A percentile compares a stretch with the other conserved stretches of the same genome.
These are phyloP conservation scores for Beauveria pseudobassiana DNA, from an alignment of 2,329 filamentous ascomycete genomes.

Conservation along the genomic window DNA sequence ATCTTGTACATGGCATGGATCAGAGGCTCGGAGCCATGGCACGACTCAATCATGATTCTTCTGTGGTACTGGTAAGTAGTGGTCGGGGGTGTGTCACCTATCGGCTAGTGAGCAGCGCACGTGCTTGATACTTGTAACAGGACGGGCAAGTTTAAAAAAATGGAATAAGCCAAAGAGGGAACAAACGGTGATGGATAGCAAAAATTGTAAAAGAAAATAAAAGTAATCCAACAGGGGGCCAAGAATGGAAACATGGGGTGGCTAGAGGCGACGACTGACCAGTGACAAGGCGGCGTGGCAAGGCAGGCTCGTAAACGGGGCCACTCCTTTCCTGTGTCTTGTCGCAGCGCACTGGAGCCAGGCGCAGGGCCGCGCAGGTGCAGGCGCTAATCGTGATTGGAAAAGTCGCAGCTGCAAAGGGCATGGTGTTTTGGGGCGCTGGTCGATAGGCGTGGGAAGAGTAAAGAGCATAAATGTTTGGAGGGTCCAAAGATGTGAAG, in stretches of 20 bases:
- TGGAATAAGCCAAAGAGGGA: too few relatives aligned
- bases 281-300: not conserved
- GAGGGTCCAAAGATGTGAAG: too few relatives aligned
- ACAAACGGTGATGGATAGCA: too few relatives aligned
- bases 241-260: not conserved
- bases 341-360: not conserved
- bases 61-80: not conserved
- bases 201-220: too few relatives aligned
- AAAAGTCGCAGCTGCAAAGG: not conserved
- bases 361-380: not conserved
- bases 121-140: not conserved
- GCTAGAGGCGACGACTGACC: not conserved
- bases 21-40: not conserved
- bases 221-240: not conserved
- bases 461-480: not conserved
- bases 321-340: not conserved
- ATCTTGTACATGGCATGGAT: not conserved
- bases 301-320: not conserved
- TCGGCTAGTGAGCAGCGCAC: not conserved
- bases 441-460: not conserved
- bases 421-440: not conserved
- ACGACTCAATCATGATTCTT: not conserved
- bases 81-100: not conserved
- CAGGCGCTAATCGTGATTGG: slow-evolving; percentile 1
- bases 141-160: not conserved